Evolutionary conservation across 441 rosid genomes (phyloP).

Genomic region (Erodium moschatum): DNA sequence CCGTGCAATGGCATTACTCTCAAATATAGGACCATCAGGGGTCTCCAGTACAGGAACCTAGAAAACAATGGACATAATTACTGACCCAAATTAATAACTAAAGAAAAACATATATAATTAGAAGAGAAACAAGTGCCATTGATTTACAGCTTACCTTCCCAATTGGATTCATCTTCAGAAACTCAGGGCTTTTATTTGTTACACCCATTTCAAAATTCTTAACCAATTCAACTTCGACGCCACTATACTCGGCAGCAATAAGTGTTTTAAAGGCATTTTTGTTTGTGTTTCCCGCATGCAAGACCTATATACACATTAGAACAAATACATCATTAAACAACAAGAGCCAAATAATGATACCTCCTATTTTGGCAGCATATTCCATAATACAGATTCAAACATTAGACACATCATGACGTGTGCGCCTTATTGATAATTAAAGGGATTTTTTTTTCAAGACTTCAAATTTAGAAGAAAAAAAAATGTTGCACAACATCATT

Average conservation of each 20-base stretch:
- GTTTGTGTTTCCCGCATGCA: conserved; percentile 12
- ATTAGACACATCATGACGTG: too few species aligned
- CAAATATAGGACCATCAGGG: conserved; percentile 25
- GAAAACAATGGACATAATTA: neutral
- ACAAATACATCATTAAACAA: neutral
- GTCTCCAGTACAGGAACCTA: conserved; percentile 27
- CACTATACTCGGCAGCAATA: conserved; percentile 26
- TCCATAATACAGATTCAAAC: neutral
- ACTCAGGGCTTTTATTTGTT: conserved; percentile 46
- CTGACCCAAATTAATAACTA: neutral
- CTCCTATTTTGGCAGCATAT: neutral
- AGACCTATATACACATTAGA: conserved; percentile 2
- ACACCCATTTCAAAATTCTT: conserved; percentile 46
- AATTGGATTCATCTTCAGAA: conserved; percentile 55
- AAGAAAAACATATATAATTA: neutral
- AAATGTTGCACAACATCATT: too few species aligned
- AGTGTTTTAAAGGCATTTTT: conserved; percentile 21
- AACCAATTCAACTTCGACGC: conserved; percentile 26
- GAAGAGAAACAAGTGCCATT: neutral
- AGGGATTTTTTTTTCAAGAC: neutral
- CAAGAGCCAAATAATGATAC: neutral
- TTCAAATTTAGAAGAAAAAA: too few species aligned
- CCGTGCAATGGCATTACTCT: conserved; percentile 50
- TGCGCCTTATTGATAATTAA: neutral
- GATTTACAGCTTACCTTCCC: conserved; percentile 33